Evolutionary conservation across 2,329 filamentous ascomycete species (phyloP).

Genomic region (Ceratocystis papillata): DNA sequence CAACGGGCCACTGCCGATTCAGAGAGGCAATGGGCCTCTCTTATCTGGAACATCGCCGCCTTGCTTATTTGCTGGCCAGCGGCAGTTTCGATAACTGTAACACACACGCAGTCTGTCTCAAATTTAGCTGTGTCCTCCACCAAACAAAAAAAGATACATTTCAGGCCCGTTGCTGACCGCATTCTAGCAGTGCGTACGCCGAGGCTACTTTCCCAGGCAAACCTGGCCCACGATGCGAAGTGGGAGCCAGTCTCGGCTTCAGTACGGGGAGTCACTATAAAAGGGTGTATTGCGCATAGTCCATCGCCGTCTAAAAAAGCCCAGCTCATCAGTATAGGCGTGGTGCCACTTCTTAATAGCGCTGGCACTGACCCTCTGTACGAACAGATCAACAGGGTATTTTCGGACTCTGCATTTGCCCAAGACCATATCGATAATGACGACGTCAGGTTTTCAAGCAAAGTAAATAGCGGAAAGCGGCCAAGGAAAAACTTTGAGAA

Average conservation of each 20-base stretch:
- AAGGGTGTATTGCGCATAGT: slow-evolving; percentile 58
- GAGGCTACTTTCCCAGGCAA: slow-evolving; percentile 54
- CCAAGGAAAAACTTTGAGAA: slow-evolving; percentile 58
- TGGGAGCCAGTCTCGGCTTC: slow-evolving; percentile 67
- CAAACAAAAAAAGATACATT: background rate
- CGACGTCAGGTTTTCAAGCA: slow-evolving; percentile 30
- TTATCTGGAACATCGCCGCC: slow-evolving; percentile 49
- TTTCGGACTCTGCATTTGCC: slow-evolving; percentile 68
- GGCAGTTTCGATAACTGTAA: slow-evolving; percentile 45
- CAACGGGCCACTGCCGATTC: slow-evolving; percentile 50
- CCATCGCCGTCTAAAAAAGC: slow-evolving; percentile 60
- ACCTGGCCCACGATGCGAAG: slow-evolving; percentile 38
- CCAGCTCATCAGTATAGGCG: slow-evolving; percentile 74
- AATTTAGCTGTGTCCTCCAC: background rate
- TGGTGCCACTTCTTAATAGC: slow-evolving; percentile 50
- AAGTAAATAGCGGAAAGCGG: slow-evolving; percentile 37
- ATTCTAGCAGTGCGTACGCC: slow-evolving; percentile 29
- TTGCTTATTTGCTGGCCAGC: slow-evolving; percentile 60
- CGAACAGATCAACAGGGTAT: slow-evolving; percentile 66
- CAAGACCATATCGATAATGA: slow-evolving; percentile 38
- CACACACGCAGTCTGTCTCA: background rate
- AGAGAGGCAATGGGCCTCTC: slow-evolving; percentile 52
- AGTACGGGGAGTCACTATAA: slow-evolving; percentile 49
- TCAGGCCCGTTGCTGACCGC: slow-evolving; percentile 9
- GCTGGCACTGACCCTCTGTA: slow-evolving; percentile 56